Evolutionary conservation across 371 early-diverging fungal genomes (phyloP).

Genomic region (Rhizopus sp.): DNA sequence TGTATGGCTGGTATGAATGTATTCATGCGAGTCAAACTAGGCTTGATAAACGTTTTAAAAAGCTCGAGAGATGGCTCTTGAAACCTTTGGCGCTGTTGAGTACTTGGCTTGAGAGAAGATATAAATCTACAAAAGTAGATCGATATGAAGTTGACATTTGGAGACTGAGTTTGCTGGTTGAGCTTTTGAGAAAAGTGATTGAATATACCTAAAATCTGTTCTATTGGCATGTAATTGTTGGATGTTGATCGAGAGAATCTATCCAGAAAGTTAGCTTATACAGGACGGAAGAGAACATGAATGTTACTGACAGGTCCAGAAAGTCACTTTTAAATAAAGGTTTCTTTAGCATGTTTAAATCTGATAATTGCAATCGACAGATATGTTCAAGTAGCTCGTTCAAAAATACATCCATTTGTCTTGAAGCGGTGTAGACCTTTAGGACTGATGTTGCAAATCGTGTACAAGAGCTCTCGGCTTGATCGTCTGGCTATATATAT

Average conservation of each 20-base stretch:
- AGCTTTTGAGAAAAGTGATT: conserved; percentile 40
- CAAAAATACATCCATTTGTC: conserved; percentile 53
- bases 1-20: conserved; percentile 48
- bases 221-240: conserved; percentile 43
- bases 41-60: conserved; percentile 30
- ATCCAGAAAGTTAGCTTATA: not conserved
- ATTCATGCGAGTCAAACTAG: conserved; percentile 21
- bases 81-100: conserved; percentile 40
- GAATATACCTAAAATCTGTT: conserved; percentile 47
- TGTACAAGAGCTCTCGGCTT: conserved; percentile 28
- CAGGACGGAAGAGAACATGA: not conserved
- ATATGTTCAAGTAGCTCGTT: conserved; percentile 41
- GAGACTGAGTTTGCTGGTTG: not conserved
- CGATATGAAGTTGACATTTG: conserved; percentile 27
- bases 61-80: conserved; percentile 8
- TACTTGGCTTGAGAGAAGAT: conserved; percentile 42
- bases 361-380: conserved; percentile 14
- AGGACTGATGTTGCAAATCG: conserved; percentile 33
- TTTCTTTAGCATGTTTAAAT: conserved; percentile 25
- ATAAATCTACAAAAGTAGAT: conserved; percentile 47
- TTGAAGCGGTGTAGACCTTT: conserved; percentile 46
- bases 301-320: conserved; percentile 42
- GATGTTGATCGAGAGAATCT: conserved; percentile 34
- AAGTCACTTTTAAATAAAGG: conserved; percentile 50
- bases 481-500: conserved; percentile 24